Evolutionary conservation across 2,329 filamentous ascomycete species (phyloP), one percentile per base, ranked within the genome.

Genomic region (Verticillium isaacii): DNA sequence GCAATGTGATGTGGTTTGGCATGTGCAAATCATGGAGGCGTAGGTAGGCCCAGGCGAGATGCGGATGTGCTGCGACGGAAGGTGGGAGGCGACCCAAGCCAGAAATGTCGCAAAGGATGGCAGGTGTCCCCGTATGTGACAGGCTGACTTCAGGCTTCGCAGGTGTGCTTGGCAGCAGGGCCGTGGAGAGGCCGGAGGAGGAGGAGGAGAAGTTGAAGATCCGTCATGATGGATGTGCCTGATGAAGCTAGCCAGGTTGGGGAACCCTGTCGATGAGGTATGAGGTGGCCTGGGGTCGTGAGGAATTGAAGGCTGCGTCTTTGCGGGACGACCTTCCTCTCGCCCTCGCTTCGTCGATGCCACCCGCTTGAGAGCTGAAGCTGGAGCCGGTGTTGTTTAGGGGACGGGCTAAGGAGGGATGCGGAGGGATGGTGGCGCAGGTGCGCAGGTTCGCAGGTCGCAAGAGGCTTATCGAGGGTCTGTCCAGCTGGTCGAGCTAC

Each of bases 361-460:
- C 64, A 65, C 64, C 62, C 64, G 62, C 62, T 61, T 58, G 61
- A 61, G n/a, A 50, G 29, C 29, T 50, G 41, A 7, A 50, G 41
- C 41, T 50, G 41, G n/a, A 50, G 41, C 41, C 19, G 41, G 41
- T 50, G n/a, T 3, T 50, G 8, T 8, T 50, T 17, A 50, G 41
- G 11, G 41, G 41, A 23, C 2, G 9, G 19, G n/a, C n/a, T 50
- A 8, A 9, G n/a, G 41, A 23, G 6, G 41, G 41, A 50, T 19
- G 41, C 17, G 41, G n/a, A 12, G 5, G 41, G 41, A 36, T 36
- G 34, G 25, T 3, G 25, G 25, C 25, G 25, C 25, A 36, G 12
- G 8, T 9, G 5, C 14, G 9, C 34, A 36, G 34, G 34, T 14
- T 36, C 34, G 41, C 41, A 50, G 41, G 41, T 5, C 41, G 7